Evolutionary conservation across 129 eudicot genomes (phyloP).

Genomic region (Logfia minima): DNA sequence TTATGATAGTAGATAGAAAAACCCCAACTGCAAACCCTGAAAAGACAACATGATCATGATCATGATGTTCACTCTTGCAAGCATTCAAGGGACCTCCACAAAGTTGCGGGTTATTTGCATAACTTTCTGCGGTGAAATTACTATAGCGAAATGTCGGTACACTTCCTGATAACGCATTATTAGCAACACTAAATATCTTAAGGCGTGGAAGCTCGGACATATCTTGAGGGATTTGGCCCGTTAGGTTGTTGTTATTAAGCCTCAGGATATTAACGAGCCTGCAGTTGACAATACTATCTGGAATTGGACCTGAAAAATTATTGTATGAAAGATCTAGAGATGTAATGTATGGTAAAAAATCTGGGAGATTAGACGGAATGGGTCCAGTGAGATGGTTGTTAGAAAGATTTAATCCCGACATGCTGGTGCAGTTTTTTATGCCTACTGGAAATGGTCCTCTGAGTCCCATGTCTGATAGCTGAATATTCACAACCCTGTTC

Average conservation of each 20-base stretch:
- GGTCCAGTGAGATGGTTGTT: neutral
- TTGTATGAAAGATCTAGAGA: neutral
- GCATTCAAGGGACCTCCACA: conserved; percentile 35
- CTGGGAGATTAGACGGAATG: neutral
- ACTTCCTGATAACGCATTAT: conserved; percentile 33
- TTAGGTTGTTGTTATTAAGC: conserved; percentile 40
- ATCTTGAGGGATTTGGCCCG: conserved; percentile 19
- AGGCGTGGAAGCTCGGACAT: conserved; percentile 8
- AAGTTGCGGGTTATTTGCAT: conserved; percentile 41
- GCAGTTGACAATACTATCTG: neutral
- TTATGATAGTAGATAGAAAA: conserved; percentile 15
- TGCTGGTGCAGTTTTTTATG: conserved; percentile 11
- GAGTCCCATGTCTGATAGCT: conserved; percentile 33
- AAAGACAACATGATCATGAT: conserved; percentile 16
- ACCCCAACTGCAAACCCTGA: conserved; percentile 28
- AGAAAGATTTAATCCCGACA: neutral
- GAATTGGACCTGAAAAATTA: neutral
- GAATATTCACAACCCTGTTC: conserved; percentile 23
- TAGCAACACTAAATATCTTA: conserved; percentile 33
- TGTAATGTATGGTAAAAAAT: neutral
- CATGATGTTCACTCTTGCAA: conserved; percentile 9
- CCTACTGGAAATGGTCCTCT: conserved; percentile 44
- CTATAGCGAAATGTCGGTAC: conserved; percentile 11
- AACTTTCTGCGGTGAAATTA: conserved; percentile 14
- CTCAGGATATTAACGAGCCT: conserved; percentile 16